Evolutionary conservation across 768 basidiomycete genomes (phyloP).

Genomic region (Cystoderma amianthinum): DNA sequence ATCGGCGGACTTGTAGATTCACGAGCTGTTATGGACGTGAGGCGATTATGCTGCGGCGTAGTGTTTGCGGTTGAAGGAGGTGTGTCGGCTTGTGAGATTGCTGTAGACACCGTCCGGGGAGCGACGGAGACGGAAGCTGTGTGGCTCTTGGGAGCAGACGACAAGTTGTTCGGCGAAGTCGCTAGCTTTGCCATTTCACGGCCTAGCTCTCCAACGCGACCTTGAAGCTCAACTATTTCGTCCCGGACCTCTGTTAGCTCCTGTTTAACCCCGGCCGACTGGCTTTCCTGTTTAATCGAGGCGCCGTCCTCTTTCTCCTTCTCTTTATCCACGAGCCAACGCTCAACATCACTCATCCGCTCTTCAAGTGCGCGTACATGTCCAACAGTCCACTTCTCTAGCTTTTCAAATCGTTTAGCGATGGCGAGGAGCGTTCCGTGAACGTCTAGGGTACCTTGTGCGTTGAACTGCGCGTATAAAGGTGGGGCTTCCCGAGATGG

Average conservation of each 20-base stretch:
- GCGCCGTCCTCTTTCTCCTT: constrained; percentile 45
- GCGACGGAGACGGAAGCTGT: constrained; percentile 36
- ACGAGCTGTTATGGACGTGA: constrained; percentile 36
- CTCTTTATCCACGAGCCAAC: constrained; percentile 84
- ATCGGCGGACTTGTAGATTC: constrained; percentile 64
- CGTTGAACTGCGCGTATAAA: constrained; percentile 69
- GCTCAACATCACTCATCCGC: constrained; percentile 87
- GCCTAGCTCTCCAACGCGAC: constrained; percentile 67
- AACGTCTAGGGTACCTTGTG: constrained; percentile 68
- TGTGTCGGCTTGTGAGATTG: constrained; percentile 23
- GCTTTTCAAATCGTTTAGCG: constrained; percentile 79
- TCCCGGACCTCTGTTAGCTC: constrained; percentile 55
- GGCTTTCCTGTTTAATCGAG: constrained; percentile 9
- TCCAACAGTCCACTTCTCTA: constrained; percentile 86
- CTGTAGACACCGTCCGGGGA: constrained; percentile 41
- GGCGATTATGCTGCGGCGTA: constrained; percentile 31
- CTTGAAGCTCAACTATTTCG: constrained; percentile 66
- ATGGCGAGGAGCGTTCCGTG: constrained; percentile 68
- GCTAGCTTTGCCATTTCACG: constrained; percentile 75
- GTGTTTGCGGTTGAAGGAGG: constrained; percentile 5
- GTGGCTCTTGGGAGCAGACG: constrained; percentile 42
- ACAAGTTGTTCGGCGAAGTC: constrained; percentile 41
- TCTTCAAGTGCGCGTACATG: constrained; percentile 88
- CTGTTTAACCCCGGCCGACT: constrained; percentile 18
- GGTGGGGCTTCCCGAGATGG: constrained; percentile 60